Base-by-base conservation (phyloP, 139 green algal genomes). In the Nannochloris sp. region DNA sequence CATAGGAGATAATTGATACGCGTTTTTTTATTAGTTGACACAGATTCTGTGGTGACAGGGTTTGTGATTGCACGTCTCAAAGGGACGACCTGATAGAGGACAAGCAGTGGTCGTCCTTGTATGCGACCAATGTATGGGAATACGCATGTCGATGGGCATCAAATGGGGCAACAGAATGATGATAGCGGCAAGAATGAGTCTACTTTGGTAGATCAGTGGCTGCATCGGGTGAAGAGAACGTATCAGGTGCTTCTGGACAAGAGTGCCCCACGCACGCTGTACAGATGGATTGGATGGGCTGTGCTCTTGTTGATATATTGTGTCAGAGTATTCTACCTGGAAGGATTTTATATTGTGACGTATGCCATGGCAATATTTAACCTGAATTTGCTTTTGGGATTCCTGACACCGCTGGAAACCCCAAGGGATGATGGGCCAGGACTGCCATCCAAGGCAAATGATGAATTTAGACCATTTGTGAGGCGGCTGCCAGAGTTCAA, bases 391-490 rank as follows among this genome's bases (percentile, higher is more conserved):
- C 49, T 99, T 34, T 84, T 98, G n/a, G 93, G 93, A 5, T 99
- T 99, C 74, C 72, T 98, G 14, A 90, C 87, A 18, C 89, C 89
- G 24, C 79, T 88, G 8, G 92, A 98, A 61, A 87, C 88, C 4
- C 90, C 94, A 69, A 44, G 74, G 2, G 91, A 97, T 18, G 71
- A 76, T 25, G 90, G 86, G 3, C 90, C 90, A 11, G 81, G 85
- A 48, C 83, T 99, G 70, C 94, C 94, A 4, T 92, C 81, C 18
- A 96, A 90, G 40, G 59, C 64, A n/a, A 82, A 89, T 49, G 79
- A 96, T 29, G 94, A 99, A 76, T 99, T 97, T 73, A 89, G 88
- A 67, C 94, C 94, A 0, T 99, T 99, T 67, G 89, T 98, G 15
- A 72, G 93, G 1, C 66, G 85, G 21, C 70, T 99, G n/a, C 93